Percentiles rank a stretch among this genome's conserved stretches.
Conservation (phyloP, 768 basidiomycete species). For the Russula vinacea region DNA sequence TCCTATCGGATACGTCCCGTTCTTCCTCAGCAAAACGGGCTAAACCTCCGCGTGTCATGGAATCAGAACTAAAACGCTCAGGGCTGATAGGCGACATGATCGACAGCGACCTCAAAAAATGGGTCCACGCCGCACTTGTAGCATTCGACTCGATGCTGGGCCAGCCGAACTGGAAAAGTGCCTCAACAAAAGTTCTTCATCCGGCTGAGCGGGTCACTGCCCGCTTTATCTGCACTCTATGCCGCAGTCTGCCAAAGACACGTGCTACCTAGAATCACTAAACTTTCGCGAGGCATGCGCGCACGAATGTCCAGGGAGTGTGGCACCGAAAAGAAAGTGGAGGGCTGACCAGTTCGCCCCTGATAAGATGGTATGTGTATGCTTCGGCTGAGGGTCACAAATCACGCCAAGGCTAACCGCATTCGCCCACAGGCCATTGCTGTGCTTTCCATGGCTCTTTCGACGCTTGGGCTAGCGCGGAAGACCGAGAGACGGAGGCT, state of each 20-base stretch:
- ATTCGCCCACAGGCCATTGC: slow-evolving; percentile 21
- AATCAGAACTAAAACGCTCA: slow-evolving; percentile 34
- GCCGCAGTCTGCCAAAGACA: slow-evolving; percentile 40
- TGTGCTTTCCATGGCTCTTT: slow-evolving; percentile 19
- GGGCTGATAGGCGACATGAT: slow-evolving; percentile 40
- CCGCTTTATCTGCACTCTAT: slow-evolving; percentile 55
- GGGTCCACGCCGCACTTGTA: slow-evolving; percentile 46
- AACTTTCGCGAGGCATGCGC: slow-evolving; percentile 57
- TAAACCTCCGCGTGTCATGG: background rate
- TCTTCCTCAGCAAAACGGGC: slow-evolving; percentile 1
- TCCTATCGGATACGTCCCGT: background rate
- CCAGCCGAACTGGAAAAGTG: slow-evolving; percentile 49
- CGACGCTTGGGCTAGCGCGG: slow-evolving; percentile 1
- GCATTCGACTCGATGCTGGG: slow-evolving; percentile 50
- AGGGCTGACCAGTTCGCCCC: slow-evolving; percentile 50
- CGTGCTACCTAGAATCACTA: slow-evolving; percentile 47
- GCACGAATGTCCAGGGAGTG: slow-evolving; percentile 51
- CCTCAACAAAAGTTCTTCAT: slow-evolving; percentile 47
- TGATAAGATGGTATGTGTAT: slow-evolving; percentile 51
- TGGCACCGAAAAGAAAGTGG: slow-evolving; percentile 42
- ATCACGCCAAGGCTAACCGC: background rate
- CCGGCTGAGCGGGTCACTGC: slow-evolving; percentile 59
- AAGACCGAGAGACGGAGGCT: slow-evolving; percentile 8
- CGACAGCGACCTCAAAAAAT: slow-evolving; percentile 45
- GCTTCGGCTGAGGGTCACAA: slow-evolving; percentile 12